Evolutionary conservation across 2,329 filamentous ascomycete genomes (phyloP).

Genomic region (Beauveria varroae): DNA sequence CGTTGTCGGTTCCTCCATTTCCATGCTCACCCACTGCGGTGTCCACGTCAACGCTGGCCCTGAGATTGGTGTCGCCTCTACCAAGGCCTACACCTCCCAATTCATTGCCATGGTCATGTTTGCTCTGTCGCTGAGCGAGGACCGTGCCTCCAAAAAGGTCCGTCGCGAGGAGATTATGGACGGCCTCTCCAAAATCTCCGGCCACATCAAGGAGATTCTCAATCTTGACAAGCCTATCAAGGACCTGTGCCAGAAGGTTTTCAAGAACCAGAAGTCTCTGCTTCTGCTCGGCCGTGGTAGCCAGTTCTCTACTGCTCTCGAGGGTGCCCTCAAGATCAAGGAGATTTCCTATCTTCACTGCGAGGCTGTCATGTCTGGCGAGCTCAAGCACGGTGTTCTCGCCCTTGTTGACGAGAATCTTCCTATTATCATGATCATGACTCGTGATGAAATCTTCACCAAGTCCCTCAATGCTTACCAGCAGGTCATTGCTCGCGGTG

Average conservation of each 20-base stretch:
- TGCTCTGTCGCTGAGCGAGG: slow-evolving; percentile 89
- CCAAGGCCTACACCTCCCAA: slow-evolving; percentile 98
- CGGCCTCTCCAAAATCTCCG: slow-evolving; percentile 77
- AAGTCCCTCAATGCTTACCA: slow-evolving; percentile 99
- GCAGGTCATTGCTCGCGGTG: slow-evolving; percentile 93
- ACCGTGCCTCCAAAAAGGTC: slow-evolving; percentile 88
- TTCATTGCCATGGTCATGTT: slow-evolving; percentile 99
- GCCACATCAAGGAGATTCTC: slow-evolving; percentile 86
- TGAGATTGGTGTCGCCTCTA: slow-evolving; percentile 97
- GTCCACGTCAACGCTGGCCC: slow-evolving; percentile 98
- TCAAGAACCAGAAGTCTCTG: slow-evolving; percentile 96
- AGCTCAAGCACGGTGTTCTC: slow-evolving; percentile 97
- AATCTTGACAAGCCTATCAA: slow-evolving; percentile 92
- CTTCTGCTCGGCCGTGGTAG: slow-evolving; percentile 89
- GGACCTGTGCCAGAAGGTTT: slow-evolving; percentile 80
- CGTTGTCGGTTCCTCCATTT: slow-evolving; percentile 97
- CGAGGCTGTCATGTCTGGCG: slow-evolving; percentile 99
- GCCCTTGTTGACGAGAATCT: slow-evolving; percentile 97
- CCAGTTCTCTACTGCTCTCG: slow-evolving; percentile 93
- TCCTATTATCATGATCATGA: slow-evolving; percentile 99
- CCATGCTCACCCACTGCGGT: slow-evolving; percentile 97
- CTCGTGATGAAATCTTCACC: slow-evolving; percentile 89
- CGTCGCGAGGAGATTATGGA: slow-evolving; percentile 95
- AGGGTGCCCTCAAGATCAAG: slow-evolving; percentile 98
- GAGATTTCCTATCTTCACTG: slow-evolving; percentile 99